A percentile compares a stretch with the other conserved stretches of the same genome.
Conservation (phyloP, 2,329 filamentous ascomycete species). For the Furcasterigmium sp. region DNA sequence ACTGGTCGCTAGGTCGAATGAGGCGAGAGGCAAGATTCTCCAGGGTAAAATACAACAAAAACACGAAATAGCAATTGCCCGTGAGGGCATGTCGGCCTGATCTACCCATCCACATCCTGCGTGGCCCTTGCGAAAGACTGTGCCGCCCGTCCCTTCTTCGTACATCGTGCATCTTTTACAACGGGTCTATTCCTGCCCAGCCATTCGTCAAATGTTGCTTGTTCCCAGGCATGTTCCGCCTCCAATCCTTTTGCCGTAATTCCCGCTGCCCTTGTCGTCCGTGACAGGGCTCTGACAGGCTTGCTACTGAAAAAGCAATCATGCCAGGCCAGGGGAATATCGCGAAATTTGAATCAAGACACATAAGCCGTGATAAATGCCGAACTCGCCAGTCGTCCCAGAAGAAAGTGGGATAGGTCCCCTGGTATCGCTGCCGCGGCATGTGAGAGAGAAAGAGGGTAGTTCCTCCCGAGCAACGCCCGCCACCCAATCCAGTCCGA, state of each 20-base stretch:
- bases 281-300: neutral
- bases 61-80: no score
- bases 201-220: conserved; percentile 8
- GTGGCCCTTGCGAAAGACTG: conserved; percentile 9
- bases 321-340: no score
- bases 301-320: no score
- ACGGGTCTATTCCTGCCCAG: neutral
- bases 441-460: neutral
- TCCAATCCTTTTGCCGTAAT: neutral
- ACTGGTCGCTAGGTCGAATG: no score
- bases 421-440: neutral
- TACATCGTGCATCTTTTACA: conserved; percentile 1
- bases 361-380: neutral
- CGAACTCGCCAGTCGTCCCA: neutral
- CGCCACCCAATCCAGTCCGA: neutral
- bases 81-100: conserved; percentile 15
- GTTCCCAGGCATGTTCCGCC: conserved; percentile 9
- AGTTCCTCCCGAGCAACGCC: neutral
- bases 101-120: conserved; percentile 8
- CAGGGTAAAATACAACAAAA: conserved; percentile 6
- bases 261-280: neutral
- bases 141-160: neutral
- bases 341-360: no score
- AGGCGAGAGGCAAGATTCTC: no score
- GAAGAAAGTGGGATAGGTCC: neutral